These are phyloP conservation scores for Boletus semigastroideus DNA, from an alignment of 1,284 basidiomycete genomes.

Conservation along the genomic window DNA sequence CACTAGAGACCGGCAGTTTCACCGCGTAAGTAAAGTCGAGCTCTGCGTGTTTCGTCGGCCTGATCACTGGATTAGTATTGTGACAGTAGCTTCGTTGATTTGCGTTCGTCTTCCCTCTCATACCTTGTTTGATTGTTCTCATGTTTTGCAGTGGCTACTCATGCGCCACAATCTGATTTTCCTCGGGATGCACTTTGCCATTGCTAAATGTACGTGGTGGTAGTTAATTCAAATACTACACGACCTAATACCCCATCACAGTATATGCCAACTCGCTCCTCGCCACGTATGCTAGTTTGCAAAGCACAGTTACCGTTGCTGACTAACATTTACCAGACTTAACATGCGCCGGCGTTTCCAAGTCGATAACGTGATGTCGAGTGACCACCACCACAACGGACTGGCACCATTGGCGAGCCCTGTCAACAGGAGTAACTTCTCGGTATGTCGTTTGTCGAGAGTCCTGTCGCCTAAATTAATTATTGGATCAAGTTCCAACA, in stretches of 20 bases:
- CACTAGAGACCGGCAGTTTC: slow-evolving; percentile 51
- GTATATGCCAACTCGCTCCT: slow-evolving; percentile 35
- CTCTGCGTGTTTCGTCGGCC: slow-evolving; percentile 23
- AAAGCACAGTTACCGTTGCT: neutral
- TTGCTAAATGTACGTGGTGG: slow-evolving; percentile 44
- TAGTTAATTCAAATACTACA: neutral
- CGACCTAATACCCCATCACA: neutral
- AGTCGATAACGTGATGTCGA: slow-evolving; percentile 27
- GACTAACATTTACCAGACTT: slow-evolving; percentile 12
- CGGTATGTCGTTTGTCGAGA: slow-evolving; percentile 15
- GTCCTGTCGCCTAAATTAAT: neutral
- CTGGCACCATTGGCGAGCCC: slow-evolving; percentile 17
- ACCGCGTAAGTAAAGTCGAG: slow-evolving; percentile 38
- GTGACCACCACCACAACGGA: slow-evolving; percentile 24
- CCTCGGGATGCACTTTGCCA: slow-evolving; percentile 51
- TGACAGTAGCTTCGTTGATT: slow-evolving; percentile 39
- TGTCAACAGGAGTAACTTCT: slow-evolving; percentile 22
- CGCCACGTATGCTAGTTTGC: slow-evolving; percentile 25
- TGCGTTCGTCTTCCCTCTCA: slow-evolving; percentile 37
- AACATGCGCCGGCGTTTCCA: slow-evolving; percentile 34
- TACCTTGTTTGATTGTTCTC: neutral
- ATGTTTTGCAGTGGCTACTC: slow-evolving; percentile 42
- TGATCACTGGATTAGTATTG: slow-evolving; percentile 23
- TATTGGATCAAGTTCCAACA: neutral
- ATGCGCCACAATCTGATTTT: slow-evolving; percentile 48